Evolutionary conservation across 2,329 filamentous ascomycete genomes (phyloP).

Genomic region (Colletotrichum tropicale): DNA sequence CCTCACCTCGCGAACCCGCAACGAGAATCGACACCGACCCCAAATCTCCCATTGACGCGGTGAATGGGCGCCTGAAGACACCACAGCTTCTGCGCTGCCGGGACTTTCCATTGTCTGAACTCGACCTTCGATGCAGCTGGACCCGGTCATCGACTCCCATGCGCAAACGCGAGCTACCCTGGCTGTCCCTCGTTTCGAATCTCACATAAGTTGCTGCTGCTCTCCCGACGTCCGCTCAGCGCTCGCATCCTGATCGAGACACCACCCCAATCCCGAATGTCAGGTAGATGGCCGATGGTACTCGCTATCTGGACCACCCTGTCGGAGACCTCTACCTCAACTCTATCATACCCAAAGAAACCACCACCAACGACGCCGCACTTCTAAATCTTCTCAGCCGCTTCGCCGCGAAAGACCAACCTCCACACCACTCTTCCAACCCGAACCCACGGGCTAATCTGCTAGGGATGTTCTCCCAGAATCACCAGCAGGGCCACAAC

Average conservation of each 20-base stretch:
- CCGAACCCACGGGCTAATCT: conserved; percentile 25
- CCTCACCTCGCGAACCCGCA: background rate
- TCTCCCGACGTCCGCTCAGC: background rate
- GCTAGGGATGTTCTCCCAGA: conserved; percentile 74
- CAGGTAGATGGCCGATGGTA: conserved; percentile 73
- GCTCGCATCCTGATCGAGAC: conserved; percentile 18
- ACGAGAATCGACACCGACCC: background rate
- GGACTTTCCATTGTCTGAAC: conserved; percentile 3
- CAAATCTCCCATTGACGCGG: background rate
- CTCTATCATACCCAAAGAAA: conserved; percentile 35
- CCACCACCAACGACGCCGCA: conserved; percentile 48
- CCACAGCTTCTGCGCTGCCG: conserved; percentile 7
- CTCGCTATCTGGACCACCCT: conserved; percentile 64
- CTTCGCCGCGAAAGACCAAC: conserved; percentile 31
- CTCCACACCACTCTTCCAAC: conserved; percentile 25
- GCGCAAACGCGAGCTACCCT: conserved; percentile 41
- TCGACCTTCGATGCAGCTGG: conserved; percentile 20
- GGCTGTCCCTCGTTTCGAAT: conserved; percentile 34
- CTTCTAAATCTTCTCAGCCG: conserved; percentile 39
- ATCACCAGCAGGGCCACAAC: conserved; percentile 75
- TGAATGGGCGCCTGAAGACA: conserved; percentile 15
- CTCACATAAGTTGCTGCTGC: conserved; percentile 32
- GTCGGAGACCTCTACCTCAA: conserved; percentile 64
- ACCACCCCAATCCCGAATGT: conserved; percentile 28
- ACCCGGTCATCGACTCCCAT: conserved; percentile 33